Base-by-base conservation (phyloP, 75 land plant species). In the Sequoia sempervirens region DNA sequence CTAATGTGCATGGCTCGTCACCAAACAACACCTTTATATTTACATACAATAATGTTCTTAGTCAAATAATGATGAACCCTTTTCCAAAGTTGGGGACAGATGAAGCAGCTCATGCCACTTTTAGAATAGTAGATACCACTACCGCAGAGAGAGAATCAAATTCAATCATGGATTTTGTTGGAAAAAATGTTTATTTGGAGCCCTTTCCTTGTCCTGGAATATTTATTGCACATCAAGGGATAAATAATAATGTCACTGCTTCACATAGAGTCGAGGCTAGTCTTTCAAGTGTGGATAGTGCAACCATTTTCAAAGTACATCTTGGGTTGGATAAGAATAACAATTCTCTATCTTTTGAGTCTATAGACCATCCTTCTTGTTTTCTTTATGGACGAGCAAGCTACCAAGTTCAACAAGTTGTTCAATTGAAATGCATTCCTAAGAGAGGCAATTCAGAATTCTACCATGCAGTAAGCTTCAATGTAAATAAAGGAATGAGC, bases 161-260 rank as follows among this genome's bases (percentile, higher is more conserved):
- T 8, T 7, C 79, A 17, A 47, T 26, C 36, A 46, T 79, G 26
- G 86, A 87, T 40, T 41, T 82, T n/a, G 72, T 89, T 38, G 93
- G 88, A 26, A 82, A 86, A 75, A 43, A 43, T 7, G 92, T 95
- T 28, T 89, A 81, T 85, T 85, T 95, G 3, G 97, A 97, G 56
- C 94, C 90, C 81, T 92, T 92, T 87, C 88, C 87, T 86, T 83
- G 81, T 15, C 99, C 99, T 0, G 96, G 94, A n/a, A 85, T 79
- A 86, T 82, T 87, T n/a, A n/a, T 97, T 56, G 82, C 74, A 20
- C 88, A 89, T 61, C 81, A 86, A 53, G 98, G 90, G 9, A 26
- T 80, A 50, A 83, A 84, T 30, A 85, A 88, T 9, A 85, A 52
- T 20, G 82, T 92, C 20, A 82, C 26, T 47, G 73, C 84, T 17